A percentile compares a stretch with the other conserved stretches of the same genome.
Evolutionary conservation across 2,329 filamentous ascomycete genomes (phyloP).

Genomic region (Fusarium metavorans): DNA sequence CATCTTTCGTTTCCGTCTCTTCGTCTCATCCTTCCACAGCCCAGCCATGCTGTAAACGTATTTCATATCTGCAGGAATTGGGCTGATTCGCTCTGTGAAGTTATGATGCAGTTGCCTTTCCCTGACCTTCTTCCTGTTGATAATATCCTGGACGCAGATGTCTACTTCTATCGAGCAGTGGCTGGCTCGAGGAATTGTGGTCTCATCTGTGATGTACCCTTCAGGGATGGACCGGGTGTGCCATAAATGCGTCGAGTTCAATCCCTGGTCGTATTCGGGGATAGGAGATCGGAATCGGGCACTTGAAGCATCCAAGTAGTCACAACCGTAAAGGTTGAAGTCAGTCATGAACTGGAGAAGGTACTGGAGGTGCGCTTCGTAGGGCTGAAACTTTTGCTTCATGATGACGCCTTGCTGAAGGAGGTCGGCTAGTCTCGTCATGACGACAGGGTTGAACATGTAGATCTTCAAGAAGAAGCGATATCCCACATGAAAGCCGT

Average conservation of each 20-base stretch:
- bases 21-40: constrained; percentile 91
- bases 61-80: constrained; percentile 77
- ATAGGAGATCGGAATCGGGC: constrained; percentile 81
- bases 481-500: constrained; percentile 94
- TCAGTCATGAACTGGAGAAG: constrained; percentile 98
- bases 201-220: constrained; percentile 64
- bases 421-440: constrained; percentile 88
- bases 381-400: constrained; percentile 87
- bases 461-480: constrained; percentile 94
- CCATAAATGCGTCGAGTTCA: constrained; percentile 77
- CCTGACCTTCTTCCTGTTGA: constrained; percentile 82
- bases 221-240: constrained; percentile 78
- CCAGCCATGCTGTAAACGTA: constrained; percentile 94
- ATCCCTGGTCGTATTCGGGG: constrained; percentile 73
- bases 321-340: constrained; percentile 96
- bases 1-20: constrained; percentile 80
- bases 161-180: constrained; percentile 93
- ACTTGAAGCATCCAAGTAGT: constrained; percentile 80
- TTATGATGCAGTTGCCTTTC: constrained; percentile 87
- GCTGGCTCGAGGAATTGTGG: constrained; percentile 79
- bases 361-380: constrained; percentile 94
- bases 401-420: constrained; percentile 89
- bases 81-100: constrained; percentile 79
- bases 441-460: constrained; percentile 86
- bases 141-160: constrained; percentile 86